These are phyloP conservation scores for Amesomyces nigricolor DNA, from an alignment of 2,329 filamentous ascomycete species.

Conservation along the genomic window DNA sequence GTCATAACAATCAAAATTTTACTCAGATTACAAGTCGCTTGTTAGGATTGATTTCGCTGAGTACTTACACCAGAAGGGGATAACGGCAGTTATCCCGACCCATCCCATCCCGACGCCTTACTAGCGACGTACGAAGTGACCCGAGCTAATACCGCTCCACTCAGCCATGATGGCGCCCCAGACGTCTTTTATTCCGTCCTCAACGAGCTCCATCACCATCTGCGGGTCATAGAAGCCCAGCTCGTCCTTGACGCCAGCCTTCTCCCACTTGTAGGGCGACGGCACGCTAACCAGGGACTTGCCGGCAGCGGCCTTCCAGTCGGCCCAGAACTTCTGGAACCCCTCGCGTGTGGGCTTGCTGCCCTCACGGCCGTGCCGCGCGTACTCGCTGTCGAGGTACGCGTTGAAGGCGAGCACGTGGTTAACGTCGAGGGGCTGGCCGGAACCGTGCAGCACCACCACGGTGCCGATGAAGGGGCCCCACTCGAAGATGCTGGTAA, in stretches of 20 bases:
- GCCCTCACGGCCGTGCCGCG: not conserved
- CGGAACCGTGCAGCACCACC: conserved; percentile 14
- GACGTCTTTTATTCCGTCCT: not conserved
- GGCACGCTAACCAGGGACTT: not conserved
- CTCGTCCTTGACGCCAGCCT: not conserved
- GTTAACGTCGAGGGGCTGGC: not conserved
- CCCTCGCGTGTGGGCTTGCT: not conserved
- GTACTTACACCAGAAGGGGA: too few relatives aligned
- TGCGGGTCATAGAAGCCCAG: not conserved
- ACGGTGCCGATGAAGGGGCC: not conserved
- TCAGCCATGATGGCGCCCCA: not conserved
- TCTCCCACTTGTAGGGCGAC: conserved; percentile 13
- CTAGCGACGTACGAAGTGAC: too few relatives aligned
- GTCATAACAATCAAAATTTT: too few relatives aligned
- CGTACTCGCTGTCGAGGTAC: conserved; percentile 6
- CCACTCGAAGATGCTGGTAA: not conserved
- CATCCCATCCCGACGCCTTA: too few relatives aligned
- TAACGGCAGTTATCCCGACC: too few relatives aligned
- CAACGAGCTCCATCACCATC: not conserved
- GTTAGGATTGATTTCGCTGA: too few relatives aligned
- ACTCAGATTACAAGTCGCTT: too few relatives aligned
- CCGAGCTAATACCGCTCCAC: not conserved
- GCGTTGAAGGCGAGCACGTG: conserved; percentile 10
- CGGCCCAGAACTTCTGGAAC: conserved; percentile 6
- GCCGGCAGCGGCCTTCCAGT: not conserved